A percentile compares a stretch with the other conserved stretches of the same genome.
These are phyloP conservation scores for Byssoonygena ceratinophila DNA, from an alignment of 2,329 filamentous ascomycete species.

Conservation along the genomic window DNA sequence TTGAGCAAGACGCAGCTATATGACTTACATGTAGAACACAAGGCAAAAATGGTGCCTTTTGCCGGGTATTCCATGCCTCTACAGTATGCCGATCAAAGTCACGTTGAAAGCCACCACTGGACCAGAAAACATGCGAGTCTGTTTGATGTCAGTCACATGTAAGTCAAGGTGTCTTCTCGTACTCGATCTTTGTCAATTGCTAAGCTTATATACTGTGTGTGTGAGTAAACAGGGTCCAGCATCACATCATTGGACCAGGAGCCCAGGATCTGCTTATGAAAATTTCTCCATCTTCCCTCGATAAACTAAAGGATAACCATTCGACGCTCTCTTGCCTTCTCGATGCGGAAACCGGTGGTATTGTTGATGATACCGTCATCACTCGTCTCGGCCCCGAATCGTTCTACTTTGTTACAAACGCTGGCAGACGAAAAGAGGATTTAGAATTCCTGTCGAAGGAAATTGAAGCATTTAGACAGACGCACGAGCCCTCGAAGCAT, in stretches of 20 bases:
- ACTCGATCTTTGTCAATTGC: background rate
- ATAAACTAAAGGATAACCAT: conserved; percentile 52
- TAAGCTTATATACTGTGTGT: background rate
- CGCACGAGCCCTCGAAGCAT: conserved; percentile 38
- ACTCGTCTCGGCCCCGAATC: conserved; percentile 61
- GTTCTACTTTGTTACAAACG: conserved; percentile 95
- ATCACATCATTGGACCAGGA: conserved; percentile 69
- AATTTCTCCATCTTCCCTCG: conserved; percentile 67
- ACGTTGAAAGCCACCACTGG: conserved; percentile 78
- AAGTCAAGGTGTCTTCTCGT: conserved; percentile 25
- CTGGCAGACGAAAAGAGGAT: conserved; percentile 83
- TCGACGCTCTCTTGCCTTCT: conserved; percentile 79
- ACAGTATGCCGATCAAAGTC: conserved; percentile 66
- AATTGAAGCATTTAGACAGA: conserved; percentile 50
- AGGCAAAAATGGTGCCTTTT: conserved; percentile 94
- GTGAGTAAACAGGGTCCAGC: conserved; percentile 52
- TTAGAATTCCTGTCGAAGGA: conserved; percentile 62
- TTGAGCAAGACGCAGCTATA: conserved; percentile 57
- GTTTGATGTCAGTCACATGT: conserved; percentile 97
- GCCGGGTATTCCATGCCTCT: conserved; percentile 89
- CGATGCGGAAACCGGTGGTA: conserved; percentile 70
- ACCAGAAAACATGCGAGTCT: conserved; percentile 78
- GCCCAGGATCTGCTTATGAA: conserved; percentile 71
- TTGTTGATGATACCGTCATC: conserved; percentile 89
- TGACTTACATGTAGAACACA: conserved; percentile 63